A percentile compares a stretch with the other conserved stretches of the same genome.
Evolutionary conservation across 73 alveolate species (phyloP).

Genomic region (Tetrahymena malaccensis): DNA sequence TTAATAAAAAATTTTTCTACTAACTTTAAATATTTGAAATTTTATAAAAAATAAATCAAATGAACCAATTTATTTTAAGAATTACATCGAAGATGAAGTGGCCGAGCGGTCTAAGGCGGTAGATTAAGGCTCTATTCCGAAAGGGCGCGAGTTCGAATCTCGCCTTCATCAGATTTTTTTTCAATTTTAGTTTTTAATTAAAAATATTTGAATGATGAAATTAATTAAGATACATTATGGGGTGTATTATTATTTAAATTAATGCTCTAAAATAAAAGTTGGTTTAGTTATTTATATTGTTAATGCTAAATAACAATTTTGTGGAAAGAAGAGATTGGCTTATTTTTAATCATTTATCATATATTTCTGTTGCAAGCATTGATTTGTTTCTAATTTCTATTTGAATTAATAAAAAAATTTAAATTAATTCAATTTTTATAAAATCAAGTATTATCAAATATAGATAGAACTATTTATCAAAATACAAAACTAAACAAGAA

Average conservation of each 20-base stretch:
- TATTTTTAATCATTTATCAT: not conserved
- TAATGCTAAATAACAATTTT: too few species aligned
- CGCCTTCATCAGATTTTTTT: conserved; percentile 16
- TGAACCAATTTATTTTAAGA: not conserved
- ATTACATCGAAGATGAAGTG: conserved; percentile 20
- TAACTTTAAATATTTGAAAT: too few species aligned
- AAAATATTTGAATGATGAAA: too few species aligned
- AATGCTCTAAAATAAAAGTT: not conserved
- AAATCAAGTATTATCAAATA: not conserved
- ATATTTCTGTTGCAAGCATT: not conserved
- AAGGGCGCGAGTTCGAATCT: conserved; percentile 49
- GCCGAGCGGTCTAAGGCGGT: conserved; percentile 50
- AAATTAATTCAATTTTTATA: not conserved
- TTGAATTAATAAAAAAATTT: not conserved
- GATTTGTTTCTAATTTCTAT: not conserved
- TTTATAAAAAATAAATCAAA: not conserved
- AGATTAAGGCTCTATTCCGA: conserved; percentile 40
- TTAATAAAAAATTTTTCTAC: too few species aligned
- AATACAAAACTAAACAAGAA: not conserved
- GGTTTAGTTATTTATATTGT: not conserved
- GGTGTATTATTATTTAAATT: too few species aligned
- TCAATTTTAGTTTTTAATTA: not conserved
- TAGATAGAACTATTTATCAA: not conserved
- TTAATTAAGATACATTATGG: not conserved
- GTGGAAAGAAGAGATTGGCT: not conserved